Evolutionary conservation across 495 filamentous ascomycete species (phyloP).

Genomic region (Aspergillus cavernicola): DNA sequence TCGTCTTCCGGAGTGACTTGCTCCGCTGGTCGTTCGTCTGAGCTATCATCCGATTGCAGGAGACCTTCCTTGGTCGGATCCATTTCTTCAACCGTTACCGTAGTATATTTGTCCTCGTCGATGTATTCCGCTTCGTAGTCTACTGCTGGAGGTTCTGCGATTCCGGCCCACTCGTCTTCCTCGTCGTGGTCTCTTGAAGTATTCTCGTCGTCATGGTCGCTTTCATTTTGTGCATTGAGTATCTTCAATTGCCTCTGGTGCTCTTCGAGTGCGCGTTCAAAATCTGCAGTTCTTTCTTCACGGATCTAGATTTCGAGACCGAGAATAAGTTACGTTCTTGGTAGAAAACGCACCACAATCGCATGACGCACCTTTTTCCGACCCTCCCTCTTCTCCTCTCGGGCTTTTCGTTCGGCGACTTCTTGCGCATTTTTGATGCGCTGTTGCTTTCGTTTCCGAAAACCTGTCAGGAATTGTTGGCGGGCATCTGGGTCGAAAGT

Average conservation of each 20-base stretch:
- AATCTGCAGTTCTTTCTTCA: slow-evolving; percentile 71
- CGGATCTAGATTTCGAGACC: slow-evolving; percentile 54
- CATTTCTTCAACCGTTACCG: slow-evolving; percentile 90
- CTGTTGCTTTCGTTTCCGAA: slow-evolving; percentile 90
- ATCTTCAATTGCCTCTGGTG: slow-evolving; percentile 60
- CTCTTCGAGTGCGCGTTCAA: slow-evolving; percentile 72
- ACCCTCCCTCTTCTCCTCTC: slow-evolving; percentile 65
- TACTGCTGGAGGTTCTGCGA: slow-evolving; percentile 55
- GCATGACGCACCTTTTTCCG: slow-evolving; percentile 61
- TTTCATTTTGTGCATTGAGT: slow-evolving; percentile 49
- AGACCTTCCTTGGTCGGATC: slow-evolving; percentile 70
- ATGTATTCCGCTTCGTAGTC: slow-evolving; percentile 91
- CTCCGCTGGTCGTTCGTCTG: slow-evolving; percentile 38
- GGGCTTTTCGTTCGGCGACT: slow-evolving; percentile 64
- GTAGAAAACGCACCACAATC: neutral
- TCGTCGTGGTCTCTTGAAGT: slow-evolving; percentile 26
- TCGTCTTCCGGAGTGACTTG: slow-evolving; percentile 29
- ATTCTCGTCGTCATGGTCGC: slow-evolving; percentile 26
- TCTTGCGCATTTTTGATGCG: slow-evolving; percentile 80
- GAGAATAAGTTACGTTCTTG: slow-evolving; percentile 13
- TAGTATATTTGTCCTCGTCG: slow-evolving; percentile 93
- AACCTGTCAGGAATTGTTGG: slow-evolving; percentile 85
- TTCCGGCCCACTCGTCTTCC: slow-evolving; percentile 60
- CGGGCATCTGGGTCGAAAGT: slow-evolving; percentile 75
- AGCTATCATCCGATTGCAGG: slow-evolving; percentile 48